Evolutionary conservation across 257 asterid genomes (phyloP), one percentile per base, ranked within the genome.

Genomic region (Fraxinus pennsylvanica): DNA sequence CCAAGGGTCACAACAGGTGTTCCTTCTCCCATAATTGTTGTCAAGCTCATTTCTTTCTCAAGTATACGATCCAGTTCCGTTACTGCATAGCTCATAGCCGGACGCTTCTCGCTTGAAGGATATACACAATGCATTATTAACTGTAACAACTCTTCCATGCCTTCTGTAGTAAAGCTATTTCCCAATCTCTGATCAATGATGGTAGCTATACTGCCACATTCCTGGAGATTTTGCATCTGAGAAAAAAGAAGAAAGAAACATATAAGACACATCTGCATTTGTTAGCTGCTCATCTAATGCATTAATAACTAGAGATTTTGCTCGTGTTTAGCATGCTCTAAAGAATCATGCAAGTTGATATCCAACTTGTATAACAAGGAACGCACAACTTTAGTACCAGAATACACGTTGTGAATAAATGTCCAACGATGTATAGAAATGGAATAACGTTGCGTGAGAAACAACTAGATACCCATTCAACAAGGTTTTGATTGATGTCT

Each of bases 11-110:
- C 98, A 74, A 87, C 94, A 3, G 98, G 97, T 81, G 96, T 90
- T 71, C 96, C 98, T 88, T 88, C 97, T 80, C 97, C 98, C 98
- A 91, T 89, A 78, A 93, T 90, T 15, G 97, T 91, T 45, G 98
- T 93, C 89, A 91, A 82, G 89, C 92, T 90, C 97, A 88, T 92
- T 87, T 92, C 96, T 84, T 93, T 90, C 83, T 93, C 96, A 2
- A 92, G 94, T 78, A 93, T 89, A 14, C 97, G 90, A 73, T 93
- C 96, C 0, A 93, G 86, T 82, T 93, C 98, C n/a, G 74, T 73
- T 54, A 89, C 97, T 79, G 88, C 94, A 61, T 87, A 77, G 87
- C 83, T 91, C 93, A 91, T 91, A 17, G 85, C 84, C 57, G 90
- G 89, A 27, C 98, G 92, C 80, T 89, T 89, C 86, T 93, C 97